Evolutionary conservation across 805 yeast genomes (phyloP).

Genomic region (Spathaspora passalidarum): DNA sequence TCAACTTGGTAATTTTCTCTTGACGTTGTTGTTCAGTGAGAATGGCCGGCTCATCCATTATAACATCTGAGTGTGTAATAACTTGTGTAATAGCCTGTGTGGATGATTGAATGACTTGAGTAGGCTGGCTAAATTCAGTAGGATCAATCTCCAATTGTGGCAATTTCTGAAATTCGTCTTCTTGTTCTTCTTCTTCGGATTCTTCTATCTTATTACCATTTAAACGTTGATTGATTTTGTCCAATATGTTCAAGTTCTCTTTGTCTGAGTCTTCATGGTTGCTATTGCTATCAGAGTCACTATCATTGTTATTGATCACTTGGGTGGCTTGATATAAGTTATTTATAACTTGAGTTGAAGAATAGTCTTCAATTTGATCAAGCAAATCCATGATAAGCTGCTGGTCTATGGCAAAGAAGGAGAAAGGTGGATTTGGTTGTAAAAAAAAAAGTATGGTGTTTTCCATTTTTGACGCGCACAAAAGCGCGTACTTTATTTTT

Average conservation of each 20-base stretch:
- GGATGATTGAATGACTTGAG: background rate
- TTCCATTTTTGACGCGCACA: background rate
- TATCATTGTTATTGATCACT: constrained; percentile 11
- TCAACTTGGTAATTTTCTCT: constrained; percentile 16
- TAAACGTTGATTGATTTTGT: constrained; percentile 24
- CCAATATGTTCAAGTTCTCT: constrained; percentile 16
- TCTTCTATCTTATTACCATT: constrained; percentile 13
- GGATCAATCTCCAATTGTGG: constrained; percentile 32
- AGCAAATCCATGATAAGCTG: constrained; percentile 18
- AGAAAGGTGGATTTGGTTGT: background rate
- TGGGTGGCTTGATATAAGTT: background rate
- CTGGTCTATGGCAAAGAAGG: background rate
- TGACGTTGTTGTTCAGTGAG: constrained; percentile 1
- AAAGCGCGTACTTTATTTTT: background rate
- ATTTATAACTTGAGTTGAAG: constrained; percentile 2
- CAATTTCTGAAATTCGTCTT: constrained; percentile 17
- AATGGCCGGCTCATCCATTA: background rate
- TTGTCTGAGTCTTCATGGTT: constrained; percentile 12
- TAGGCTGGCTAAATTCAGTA: constrained; percentile 9
- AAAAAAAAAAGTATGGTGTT: background rate
- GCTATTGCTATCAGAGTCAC: constrained; percentile 22
- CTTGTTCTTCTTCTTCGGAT: background rate
- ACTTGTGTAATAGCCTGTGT: constrained; percentile 4
- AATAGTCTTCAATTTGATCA: constrained; percentile 17
- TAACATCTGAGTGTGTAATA: background rate